A percentile compares a stretch with the other conserved stretches of the same genome.
Conservation (phyloP, 192 early-diverging fungal species). For the Coemansia sp. region DNA sequence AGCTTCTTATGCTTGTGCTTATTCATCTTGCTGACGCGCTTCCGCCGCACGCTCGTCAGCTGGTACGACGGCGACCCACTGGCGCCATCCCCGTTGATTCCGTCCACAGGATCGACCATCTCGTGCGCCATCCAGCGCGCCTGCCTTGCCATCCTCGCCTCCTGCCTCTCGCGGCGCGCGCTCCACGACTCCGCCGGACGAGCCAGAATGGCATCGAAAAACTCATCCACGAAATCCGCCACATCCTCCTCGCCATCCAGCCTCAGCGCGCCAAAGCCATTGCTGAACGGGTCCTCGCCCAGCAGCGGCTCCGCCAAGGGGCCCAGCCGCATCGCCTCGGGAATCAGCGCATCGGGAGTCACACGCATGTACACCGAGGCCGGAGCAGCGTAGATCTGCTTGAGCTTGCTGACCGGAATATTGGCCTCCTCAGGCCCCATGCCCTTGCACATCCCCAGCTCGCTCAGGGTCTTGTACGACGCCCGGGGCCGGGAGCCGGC, state of each 20-base stretch:
- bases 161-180: slow-evolving; percentile 12
- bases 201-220: slow-evolving; percentile 44
- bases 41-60: slow-evolving; percentile 80
- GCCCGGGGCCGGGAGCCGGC: background rate
- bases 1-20: slow-evolving; percentile 96
- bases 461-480: slow-evolving; percentile 46
- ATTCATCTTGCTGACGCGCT: slow-evolving; percentile 92
- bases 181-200: slow-evolving; percentile 17
- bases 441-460: slow-evolving; percentile 32
- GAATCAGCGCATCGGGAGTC: slow-evolving; percentile 38
- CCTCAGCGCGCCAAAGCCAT: slow-evolving; percentile 19
- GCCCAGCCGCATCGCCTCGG: slow-evolving; percentile 51
- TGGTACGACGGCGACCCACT: slow-evolving; percentile 25
- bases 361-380: slow-evolving; percentile 48
- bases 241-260: slow-evolving; percentile 20
- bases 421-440: slow-evolving; percentile 21
- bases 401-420: slow-evolving; percentile 29
- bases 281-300: slow-evolving; percentile 37
- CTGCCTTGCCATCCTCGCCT: background rate
- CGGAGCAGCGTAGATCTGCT: slow-evolving; percentile 50
- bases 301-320: slow-evolving; percentile 47
- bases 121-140: slow-evolving; percentile 29
- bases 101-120: slow-evolving; percentile 32
- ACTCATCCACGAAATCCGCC: slow-evolving; percentile 46
- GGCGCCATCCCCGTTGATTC: slow-evolving; percentile 9